Base-by-base conservation (phyloP, 2,329 filamentous ascomycete genomes). In the Exophiala lecanii-corni region DNA sequence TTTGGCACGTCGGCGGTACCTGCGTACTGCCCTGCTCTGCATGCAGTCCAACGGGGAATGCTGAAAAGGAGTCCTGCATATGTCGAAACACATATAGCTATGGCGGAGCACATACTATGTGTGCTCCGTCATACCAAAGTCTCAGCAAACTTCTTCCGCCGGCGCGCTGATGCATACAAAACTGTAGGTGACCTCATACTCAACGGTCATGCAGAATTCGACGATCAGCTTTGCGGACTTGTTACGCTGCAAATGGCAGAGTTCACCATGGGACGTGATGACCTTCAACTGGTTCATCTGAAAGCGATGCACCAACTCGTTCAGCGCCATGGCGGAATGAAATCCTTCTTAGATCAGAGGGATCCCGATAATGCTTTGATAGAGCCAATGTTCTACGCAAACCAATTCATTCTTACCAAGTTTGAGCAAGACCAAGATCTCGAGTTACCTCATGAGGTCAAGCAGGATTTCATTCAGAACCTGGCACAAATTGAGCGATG, bases 81-180 rank as follows among this genome's bases (percentile, higher is more conserved):
- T 19, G 15, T 35, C n/a, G 33, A 35, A 35, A 35, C 33, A 9
- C 33, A 35, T 20, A 35, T 35, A 17, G 33, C 33, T n/a, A 35
- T 35, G 13, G 33, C 33, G 6, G 33, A 35, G 17, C 33, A 35
- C 16, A 35, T 35, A 6, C 19, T 35, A 20, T 35, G 33, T 35
- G 17, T 9, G 6, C 16, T 18, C 6, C 9, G 33, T 17, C 19
- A n/a, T 18, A 18, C 12, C 15, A 15, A 35, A 7, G 15, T 35
- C 9, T 18, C 33, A 9, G 33, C 33, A 4, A 35, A 35, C 17
- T 35, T 35, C n/a, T 35, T 35, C n/a, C 33, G 33, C 12, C 33
- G 33, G 15, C 33, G 33, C 9, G 33, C 33, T 5, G 33, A 35
- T 35, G 33, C 33, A 4, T 35, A 35, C 33, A 35, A 35, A 19